phyloP scores from a whole-genome alignment of 2,329 filamentous ascomycete genomes.

The Beauveria caledonica region DNA sequence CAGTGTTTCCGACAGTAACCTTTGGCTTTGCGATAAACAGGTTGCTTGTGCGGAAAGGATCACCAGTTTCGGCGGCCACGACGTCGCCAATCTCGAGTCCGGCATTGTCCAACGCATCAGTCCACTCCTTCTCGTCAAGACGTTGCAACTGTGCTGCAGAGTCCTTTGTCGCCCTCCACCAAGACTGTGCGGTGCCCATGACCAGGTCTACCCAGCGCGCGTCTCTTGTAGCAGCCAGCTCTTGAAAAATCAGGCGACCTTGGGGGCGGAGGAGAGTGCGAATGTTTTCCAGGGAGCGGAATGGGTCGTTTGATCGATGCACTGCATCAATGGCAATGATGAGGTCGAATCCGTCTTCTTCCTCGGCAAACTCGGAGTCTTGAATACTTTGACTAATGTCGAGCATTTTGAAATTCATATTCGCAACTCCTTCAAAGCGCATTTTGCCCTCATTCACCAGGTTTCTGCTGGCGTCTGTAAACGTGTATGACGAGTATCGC shows the following conservation, averaged over 20 bases:
- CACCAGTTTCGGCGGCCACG: not conserved
- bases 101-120: not conserved
- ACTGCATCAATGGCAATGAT: not conserved
- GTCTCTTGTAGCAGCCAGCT: not conserved
- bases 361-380: not conserved
- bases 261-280: not conserved
- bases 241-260: not conserved
- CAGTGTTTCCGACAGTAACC: not conserved
- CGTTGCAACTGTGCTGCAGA: not conserved
- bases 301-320: not conserved
- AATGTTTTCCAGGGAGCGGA: not conserved
- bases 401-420: not conserved
- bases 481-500: not conserved
- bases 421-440: not conserved
- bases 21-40: not conserved
- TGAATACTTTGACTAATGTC: not conserved
- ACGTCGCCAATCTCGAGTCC: not conserved
- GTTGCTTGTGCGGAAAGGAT: not conserved
- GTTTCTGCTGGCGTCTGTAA: not conserved
- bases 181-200: not conserved
- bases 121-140: not conserved
- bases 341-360: not conserved
- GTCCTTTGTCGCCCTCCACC: not conserved
- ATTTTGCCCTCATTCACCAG: not conserved
- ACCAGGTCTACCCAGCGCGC: not conserved